Base-by-base conservation (phyloP, 2,329 filamentous ascomycete species). In the Penicillium hordei region DNA sequence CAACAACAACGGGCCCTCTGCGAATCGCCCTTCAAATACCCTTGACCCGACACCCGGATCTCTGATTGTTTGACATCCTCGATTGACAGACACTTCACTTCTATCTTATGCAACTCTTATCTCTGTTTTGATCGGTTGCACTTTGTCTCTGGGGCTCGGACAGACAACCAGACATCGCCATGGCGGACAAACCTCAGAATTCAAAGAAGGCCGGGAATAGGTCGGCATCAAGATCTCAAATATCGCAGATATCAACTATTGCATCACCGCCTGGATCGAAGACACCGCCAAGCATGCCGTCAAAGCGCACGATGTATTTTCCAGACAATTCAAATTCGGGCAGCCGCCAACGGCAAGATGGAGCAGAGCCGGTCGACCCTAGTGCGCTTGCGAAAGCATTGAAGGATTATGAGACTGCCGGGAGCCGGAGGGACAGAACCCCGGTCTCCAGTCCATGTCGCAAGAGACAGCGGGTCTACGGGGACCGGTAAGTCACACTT, bases 391-490 rank as follows among this genome's bases (percentile, higher is more conserved):
- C 79, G 55, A 86, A 81, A 70, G 85, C 85, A 27, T 74, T 89
- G 62, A 83, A 84, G 66, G 81, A 86, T 44, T 82, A 85, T 62
- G 85, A 88, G 65, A 81, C 85, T 57, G 80, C 80, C 13, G 83
- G 83, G n/a, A 79, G 79, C 59, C 78, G 79, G 46, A 76, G 85
- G 67, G 85, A 87, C 63, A 81, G 82, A 56, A 88, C 86, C 31
- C 86, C 87, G 4, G 83, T 80, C 43, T 81, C 83, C 31, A 89
- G 86, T 71, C 87, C 87, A 5, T 88, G 85, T 71, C 79, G 87
- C 60, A 90, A 90, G 75, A 81, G 86, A 62, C 86, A 88, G 72
- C 80, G 86, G 61, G 78, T 89, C 19, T 88, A 89, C 69, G 86
- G 85, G 51, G 82, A 84, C 62, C 79, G 81, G 88, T 90, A 62